These are phyloP conservation scores for Fragilaria crotonensis DNA, from an alignment of 108 stramenopile species.

Conservation along the genomic window DNA sequence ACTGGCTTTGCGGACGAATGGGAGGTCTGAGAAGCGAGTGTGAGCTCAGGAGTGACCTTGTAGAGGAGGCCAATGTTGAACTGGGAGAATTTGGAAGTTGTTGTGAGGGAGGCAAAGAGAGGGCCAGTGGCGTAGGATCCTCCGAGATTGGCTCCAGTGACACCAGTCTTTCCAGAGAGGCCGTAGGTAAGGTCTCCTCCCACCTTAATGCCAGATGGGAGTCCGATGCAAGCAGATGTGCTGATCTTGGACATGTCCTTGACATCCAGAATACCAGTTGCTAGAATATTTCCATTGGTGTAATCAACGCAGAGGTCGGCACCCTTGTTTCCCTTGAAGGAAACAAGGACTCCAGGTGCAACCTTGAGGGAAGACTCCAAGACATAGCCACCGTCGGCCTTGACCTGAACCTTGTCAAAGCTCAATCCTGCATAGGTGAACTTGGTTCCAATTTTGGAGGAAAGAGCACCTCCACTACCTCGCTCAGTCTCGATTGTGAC, in stretches of 20 bases:
- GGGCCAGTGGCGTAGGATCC: conserved; percentile 75
- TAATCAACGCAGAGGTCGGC: conserved; percentile 84
- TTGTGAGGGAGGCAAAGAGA: conserved; percentile 66
- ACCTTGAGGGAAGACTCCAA: conserved; percentile 79
- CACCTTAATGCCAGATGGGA: conserved; percentile 68
- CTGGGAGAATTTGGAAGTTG: conserved; percentile 65
- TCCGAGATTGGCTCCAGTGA: conserved; percentile 75
- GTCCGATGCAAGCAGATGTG: conserved; percentile 69
- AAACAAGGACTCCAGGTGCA: conserved; percentile 66
- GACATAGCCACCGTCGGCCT: conserved; percentile 75
- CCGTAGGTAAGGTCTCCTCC: conserved; percentile 83
- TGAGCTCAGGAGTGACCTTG: conserved; percentile 76
- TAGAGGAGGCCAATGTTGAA: conserved; percentile 75
- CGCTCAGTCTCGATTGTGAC: conserved; percentile 85
- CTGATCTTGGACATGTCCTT: conserved; percentile 74
- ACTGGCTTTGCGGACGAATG: conserved; percentile 70
- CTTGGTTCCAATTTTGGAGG: conserved; percentile 83
- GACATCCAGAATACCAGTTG: conserved; percentile 75
- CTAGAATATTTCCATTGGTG: conserved; percentile 67
- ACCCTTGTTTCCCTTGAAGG: conserved; percentile 88
- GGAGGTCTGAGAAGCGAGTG: conserved; percentile 68
- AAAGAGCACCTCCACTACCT: conserved; percentile 57
- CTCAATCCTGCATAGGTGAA: conserved; percentile 84
- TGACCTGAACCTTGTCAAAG: conserved; percentile 83
- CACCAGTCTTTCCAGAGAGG: conserved; percentile 71